phyloP scores from a whole-genome alignment of 495 filamentous ascomycete species.

The Talaromyces thailandensis region DNA sequence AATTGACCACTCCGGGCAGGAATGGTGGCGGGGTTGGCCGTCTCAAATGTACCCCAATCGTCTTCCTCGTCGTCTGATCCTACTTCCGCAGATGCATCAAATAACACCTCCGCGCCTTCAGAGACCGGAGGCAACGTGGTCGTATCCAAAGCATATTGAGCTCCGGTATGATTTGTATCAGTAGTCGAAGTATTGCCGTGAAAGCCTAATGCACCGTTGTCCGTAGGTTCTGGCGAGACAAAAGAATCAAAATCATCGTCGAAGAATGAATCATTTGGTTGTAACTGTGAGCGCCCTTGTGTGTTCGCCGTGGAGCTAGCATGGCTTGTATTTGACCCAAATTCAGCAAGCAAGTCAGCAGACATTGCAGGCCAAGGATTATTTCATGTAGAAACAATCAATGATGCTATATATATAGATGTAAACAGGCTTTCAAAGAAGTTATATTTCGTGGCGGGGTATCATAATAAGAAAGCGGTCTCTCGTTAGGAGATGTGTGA shows the following conservation, averaged over 20 bases:
- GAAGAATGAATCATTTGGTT: neutral
- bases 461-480: neutral
- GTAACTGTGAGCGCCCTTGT: neutral
- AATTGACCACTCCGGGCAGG: constrained; percentile 47
- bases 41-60: constrained; percentile 71
- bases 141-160: neutral
- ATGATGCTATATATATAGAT: neutral
- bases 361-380: constrained; percentile 48
- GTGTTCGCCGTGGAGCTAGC: neutral
- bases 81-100: constrained; percentile 35
- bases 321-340: constrained; percentile 31
- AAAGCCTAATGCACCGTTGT: neutral
- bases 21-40: constrained; percentile 36
- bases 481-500: neutral
- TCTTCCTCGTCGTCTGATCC: constrained; percentile 48
- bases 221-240: constrained; percentile 2
- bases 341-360: constrained; percentile 64
- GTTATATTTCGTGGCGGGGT: neutral
- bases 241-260: constrained; percentile 7
- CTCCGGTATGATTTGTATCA: neutral
- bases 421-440: neutral
- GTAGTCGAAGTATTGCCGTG: neutral
- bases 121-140: neutral
- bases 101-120: constrained; percentile 22
- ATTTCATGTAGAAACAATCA: neutral